Evolutionary conservation across 2,329 filamentous ascomycete species (phyloP).

Genomic region (Fusarium cicatricum): DNA sequence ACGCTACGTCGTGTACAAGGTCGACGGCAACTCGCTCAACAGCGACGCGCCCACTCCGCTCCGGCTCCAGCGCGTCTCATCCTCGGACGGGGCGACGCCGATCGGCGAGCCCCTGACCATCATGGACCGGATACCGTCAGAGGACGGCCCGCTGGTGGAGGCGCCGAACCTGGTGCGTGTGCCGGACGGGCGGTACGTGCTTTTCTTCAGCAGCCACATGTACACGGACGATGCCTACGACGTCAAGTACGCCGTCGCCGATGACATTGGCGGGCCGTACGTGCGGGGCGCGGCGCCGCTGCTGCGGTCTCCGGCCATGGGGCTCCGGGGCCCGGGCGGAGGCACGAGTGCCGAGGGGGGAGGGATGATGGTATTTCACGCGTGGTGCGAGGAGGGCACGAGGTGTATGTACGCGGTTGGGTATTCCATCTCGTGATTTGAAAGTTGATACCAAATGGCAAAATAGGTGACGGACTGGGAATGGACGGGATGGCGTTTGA

Average conservation of each 20-base stretch:
- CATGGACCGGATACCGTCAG: constrained; percentile 50
- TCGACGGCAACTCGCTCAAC: constrained; percentile 68
- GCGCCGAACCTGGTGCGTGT: constrained; percentile 63
- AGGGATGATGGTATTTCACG: constrained; percentile 49
- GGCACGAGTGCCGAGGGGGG: constrained; percentile 46
- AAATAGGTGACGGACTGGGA: constrained; percentile 1
- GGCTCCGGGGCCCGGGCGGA: constrained; percentile 53
- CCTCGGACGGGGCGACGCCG: constrained; percentile 59
- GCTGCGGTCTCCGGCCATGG: constrained; percentile 49
- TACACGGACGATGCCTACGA: constrained; percentile 64
- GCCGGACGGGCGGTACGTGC: constrained; percentile 59
- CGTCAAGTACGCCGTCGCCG: constrained; percentile 65
- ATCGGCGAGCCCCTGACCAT: constrained; percentile 59
- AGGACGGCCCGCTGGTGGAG: constrained; percentile 66
- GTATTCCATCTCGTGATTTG: constrained; percentile 24
- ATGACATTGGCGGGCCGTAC: constrained; percentile 50
- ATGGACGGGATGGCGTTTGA: constrained; percentile 17
- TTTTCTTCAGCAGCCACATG: constrained; percentile 71
- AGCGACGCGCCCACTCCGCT: constrained; percentile 61
- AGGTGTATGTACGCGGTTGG: constrained; percentile 50
- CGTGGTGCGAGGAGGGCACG: constrained; percentile 43
- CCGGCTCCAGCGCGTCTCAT: constrained; percentile 61
- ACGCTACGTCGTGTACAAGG: constrained; percentile 70
- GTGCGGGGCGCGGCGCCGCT: constrained; percentile 43
- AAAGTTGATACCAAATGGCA: not conserved